Conservation (phyloP, 1,139 yeast genomes). For the Magnusiomyces fungicola region DNA sequence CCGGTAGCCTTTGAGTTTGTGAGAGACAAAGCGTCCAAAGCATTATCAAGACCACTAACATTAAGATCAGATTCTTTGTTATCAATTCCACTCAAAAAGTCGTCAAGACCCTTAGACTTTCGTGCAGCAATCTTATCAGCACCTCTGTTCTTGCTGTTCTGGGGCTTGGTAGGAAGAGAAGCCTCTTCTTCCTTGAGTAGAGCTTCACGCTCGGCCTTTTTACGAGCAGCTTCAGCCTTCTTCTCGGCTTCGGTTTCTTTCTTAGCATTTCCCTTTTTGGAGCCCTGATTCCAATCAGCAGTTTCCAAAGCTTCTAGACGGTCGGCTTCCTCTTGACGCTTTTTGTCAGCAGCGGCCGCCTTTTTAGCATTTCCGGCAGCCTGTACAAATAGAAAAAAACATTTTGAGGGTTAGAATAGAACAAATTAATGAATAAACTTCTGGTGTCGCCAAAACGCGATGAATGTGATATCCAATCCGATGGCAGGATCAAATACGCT, state of each 20-base stretch:
- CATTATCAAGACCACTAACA: conserved; percentile 73
- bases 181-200: conserved; percentile 57
- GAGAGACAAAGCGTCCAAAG: conserved; percentile 68
- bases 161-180: conserved; percentile 52
- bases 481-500: too few relatives aligned
- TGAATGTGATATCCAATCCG: too few relatives aligned
- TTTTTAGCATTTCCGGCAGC: conserved; percentile 67
- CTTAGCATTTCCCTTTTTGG: conserved; percentile 65
- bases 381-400: conserved; percentile 20
- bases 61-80: conserved; percentile 41
- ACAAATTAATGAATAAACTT: too few relatives aligned
- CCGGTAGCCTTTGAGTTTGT: conserved; percentile 19
- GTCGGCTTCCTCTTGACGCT: conserved; percentile 47
- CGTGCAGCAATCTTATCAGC: conserved; percentile 62
- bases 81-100: conserved; percentile 23
- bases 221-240: conserved; percentile 35
- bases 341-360: conserved; percentile 59
- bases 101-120: conserved; percentile 59
- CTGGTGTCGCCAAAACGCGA: too few relatives aligned
- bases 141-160: conserved; percentile 52
- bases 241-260: conserved; percentile 45
- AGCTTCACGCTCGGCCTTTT: conserved; percentile 39
- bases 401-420: too few relatives aligned
- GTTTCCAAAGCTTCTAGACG: conserved; percentile 50
- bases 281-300: conserved; percentile 62